Evolutionary conservation across 1,284 basidiomycete genomes (phyloP).

Genomic region (Ganoderma leucocontextum): DNA sequence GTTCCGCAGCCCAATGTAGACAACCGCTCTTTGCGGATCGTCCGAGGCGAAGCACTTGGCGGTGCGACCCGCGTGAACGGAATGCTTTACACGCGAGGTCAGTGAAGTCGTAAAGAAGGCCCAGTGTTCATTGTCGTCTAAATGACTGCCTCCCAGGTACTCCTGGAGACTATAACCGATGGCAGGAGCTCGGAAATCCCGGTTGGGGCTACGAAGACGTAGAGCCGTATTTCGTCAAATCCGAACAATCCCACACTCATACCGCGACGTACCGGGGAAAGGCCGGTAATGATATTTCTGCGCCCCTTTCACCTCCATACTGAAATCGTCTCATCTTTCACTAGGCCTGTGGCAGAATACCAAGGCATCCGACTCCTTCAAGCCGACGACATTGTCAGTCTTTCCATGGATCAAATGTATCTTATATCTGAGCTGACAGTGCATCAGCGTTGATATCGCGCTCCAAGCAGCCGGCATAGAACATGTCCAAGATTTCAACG

Average conservation of each 20-base stretch:
- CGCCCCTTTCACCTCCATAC: too few species aligned
- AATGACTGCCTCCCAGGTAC: conserved; percentile 9
- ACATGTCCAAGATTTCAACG: conserved; percentile 39
- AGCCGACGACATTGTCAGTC: background rate
- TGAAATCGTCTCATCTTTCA: too few species aligned
- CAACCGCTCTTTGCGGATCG: conserved; percentile 33
- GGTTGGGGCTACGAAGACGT: conserved; percentile 50
- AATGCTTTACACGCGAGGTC: conserved; percentile 48
- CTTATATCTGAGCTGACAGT: background rate
- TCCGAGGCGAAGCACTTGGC: conserved; percentile 51
- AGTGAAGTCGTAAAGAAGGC: background rate
- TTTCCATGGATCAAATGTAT: background rate
- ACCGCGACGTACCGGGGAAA: conserved; percentile 22
- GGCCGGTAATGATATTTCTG: conserved; percentile 23
- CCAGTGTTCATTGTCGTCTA: background rate
- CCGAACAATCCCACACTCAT: conserved; percentile 36
- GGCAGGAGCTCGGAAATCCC: conserved; percentile 44
- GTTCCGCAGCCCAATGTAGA: conserved; percentile 31
- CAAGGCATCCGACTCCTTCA: background rate
- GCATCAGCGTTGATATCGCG: conserved; percentile 30
- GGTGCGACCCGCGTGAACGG: conserved; percentile 53
- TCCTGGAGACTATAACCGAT: conserved; percentile 48
- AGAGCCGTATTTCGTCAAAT: conserved; percentile 47
- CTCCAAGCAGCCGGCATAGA: conserved; percentile 33
- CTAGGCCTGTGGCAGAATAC: conserved; percentile 6